These are phyloP conservation scores for Alternaria hordeiaustralica DNA, from an alignment of 2,329 filamentous ascomycete genomes.

Conservation along the genomic window DNA sequence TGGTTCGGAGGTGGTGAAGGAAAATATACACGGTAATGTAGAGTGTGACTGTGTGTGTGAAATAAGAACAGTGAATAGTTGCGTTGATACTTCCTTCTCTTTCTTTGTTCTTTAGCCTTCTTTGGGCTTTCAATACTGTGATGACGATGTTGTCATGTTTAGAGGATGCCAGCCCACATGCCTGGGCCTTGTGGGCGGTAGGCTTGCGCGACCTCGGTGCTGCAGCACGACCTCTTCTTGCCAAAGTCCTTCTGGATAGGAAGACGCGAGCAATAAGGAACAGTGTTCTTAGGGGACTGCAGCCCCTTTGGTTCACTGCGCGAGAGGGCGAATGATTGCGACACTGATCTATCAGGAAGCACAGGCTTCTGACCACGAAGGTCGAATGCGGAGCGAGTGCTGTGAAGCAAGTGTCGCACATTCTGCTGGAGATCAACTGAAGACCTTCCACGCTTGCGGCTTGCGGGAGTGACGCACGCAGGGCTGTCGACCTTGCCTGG, in stretches of 20 bases:
- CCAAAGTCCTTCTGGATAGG: slow-evolving; percentile 56
- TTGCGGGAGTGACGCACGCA: slow-evolving; percentile 29
- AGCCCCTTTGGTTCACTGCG: slow-evolving; percentile 44
- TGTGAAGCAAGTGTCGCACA: slow-evolving; percentile 66
- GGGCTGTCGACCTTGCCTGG: slow-evolving; percentile 38
- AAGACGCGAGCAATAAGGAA: slow-evolving; percentile 50
- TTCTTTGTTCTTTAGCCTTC: slow-evolving; percentile 27
- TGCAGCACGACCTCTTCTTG: slow-evolving; percentile 72
- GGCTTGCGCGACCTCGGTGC: slow-evolving; percentile 62
- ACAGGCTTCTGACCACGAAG: slow-evolving; percentile 43
- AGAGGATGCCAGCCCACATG: slow-evolving; percentile 71
- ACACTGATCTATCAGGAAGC: slow-evolving; percentile 45
- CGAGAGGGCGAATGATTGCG: slow-evolving; percentile 41
- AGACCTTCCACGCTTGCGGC: slow-evolving; percentile 66
- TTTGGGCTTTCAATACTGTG: slow-evolving; percentile 18
- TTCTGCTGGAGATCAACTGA: slow-evolving; percentile 71
- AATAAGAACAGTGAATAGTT: slow-evolving; percentile 2
- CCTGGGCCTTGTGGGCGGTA: slow-evolving; percentile 64
- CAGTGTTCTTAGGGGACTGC: slow-evolving; percentile 49
- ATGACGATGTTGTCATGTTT: slow-evolving; percentile 15
- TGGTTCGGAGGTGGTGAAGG: slow-evolving; percentile 15
- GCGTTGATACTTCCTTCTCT: slow-evolving; percentile 16
- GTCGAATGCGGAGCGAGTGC: slow-evolving; percentile 48
- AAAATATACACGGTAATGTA: slow-evolving; percentile 29
- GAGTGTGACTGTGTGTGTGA: slow-evolving; percentile 9